Percentiles rank a stretch among this genome's conserved stretches.
These are phyloP conservation scores for Eutypella sp. DNA, from an alignment of 2,329 filamentous ascomycete genomes.

Conservation along the genomic window DNA sequence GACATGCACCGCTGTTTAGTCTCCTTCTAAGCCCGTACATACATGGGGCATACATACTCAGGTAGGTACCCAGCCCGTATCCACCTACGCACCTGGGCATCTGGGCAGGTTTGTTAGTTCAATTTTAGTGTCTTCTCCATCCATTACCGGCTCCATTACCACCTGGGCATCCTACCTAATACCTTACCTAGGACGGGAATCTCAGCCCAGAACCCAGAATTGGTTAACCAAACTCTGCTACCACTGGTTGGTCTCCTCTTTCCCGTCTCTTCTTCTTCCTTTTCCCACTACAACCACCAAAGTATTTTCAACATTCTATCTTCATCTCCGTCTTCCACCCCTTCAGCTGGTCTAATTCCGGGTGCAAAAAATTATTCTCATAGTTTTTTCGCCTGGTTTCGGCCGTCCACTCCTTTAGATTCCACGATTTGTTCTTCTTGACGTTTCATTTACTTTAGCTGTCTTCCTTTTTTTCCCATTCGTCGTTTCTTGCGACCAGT, in stretches of 20 bases:
- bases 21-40: background rate
- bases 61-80: background rate
- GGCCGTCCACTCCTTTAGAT: conserved; percentile 54
- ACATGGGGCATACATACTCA: background rate
- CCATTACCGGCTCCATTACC: background rate
- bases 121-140: background rate
- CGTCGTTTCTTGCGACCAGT: conserved; percentile 13
- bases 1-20: no score
- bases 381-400: conserved; percentile 53
- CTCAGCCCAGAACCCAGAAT: background rate
- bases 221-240: background rate
- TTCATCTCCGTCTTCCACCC: conserved; percentile 18
- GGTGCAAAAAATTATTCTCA: conserved; percentile 38
- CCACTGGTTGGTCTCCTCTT: no score
- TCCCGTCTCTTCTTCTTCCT: conserved; percentile 20
- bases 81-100: background rate
- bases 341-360: conserved; percentile 51
- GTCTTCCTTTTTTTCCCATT: conserved; percentile 24
- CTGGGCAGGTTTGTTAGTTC: background rate
- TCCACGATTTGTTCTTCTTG: conserved; percentile 18
- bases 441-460: conserved; percentile 20
- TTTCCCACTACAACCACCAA: conserved; percentile 25
- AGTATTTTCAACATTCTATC: conserved; percentile 16
- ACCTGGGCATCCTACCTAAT: background rate
- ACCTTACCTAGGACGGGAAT: no score